Base-by-base conservation (phyloP, 1,284 basidiomycete genomes). In the Pterulicium gracile region DNA sequence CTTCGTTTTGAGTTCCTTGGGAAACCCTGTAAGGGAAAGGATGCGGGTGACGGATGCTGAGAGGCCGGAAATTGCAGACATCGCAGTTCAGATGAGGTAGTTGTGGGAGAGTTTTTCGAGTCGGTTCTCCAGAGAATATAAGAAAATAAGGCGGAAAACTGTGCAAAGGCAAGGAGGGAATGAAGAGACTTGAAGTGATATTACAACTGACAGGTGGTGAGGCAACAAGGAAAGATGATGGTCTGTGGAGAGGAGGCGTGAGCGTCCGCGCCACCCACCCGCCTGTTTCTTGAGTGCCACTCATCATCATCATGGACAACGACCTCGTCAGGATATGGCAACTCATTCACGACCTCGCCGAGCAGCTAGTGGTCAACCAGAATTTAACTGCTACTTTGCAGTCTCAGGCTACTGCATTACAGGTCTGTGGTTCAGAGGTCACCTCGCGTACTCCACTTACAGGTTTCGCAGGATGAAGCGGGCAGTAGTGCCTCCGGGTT, bases 41-140 rank as follows among this genome's bases (percentile, higher is more conserved):
- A 99, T 96, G 52, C 94, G 85, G 40, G 95, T 99, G 53, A 95
- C 91, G 24, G 91, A 90, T 40, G 94, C 93, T 50, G 93, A 94
- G 55, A 93, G 78, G 52, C 81, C 79, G 50, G 83, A 75, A 52
- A 86, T 77, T 27, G 81, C 76, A 50, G 81, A 32, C 27, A 32
- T 32, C 27, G n/a, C n/a, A 10, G 27, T 7, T 32, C 27, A 32
- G 27, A 32, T 10, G n/a, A 32, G 7, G n/a, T 7, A n/a, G n/a
- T 32, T 32, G 27, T n/a, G n/a, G n/a, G n/a, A n/a, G n/a, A n/a
- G n/a, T n/a, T n/a, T n/a, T n/a, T n/a, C n/a, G n/a, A n/a, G n/a
- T n/a, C n/a, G n/a, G n/a, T n/a, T n/a, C n/a, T n/a, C n/a, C n/a
- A n/a, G n/a, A n/a, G n/a, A n/a, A n/a, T n/a, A n/a, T n/a, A n/a